Percentiles rank a stretch among this genome's conserved stretches.
phyloP scores from a whole-genome alignment of 495 filamentous ascomycete species.

The Xylaria venustula region DNA sequence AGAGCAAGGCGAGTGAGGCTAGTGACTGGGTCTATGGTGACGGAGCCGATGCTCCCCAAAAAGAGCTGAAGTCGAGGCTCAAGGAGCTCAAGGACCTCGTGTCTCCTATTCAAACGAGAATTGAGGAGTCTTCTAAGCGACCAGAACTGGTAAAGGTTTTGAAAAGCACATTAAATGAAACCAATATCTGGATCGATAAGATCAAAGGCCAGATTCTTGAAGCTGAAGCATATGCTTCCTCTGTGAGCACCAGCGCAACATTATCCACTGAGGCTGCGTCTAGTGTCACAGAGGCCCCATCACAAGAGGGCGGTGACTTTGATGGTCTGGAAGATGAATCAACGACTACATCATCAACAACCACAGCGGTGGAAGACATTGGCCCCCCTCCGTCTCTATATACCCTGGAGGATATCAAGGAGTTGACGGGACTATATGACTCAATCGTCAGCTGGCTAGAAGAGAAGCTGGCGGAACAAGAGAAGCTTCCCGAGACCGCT shows the following conservation, averaged over 20 bases:
- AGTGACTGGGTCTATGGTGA: conserved; percentile 92
- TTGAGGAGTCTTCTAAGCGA: conserved; percentile 63
- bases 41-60: conserved; percentile 69
- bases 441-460: conserved; percentile 63
- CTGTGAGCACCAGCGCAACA: conserved; percentile 39
- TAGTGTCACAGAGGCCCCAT: conserved; percentile 39
- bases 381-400: conserved; percentile 55
- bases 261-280: conserved; percentile 40
- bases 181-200: conserved; percentile 47
- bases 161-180: conserved; percentile 59
- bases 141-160: conserved; percentile 64
- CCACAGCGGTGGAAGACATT: conserved; percentile 36
- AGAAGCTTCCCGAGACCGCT: conserved; percentile 63
- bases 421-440: conserved; percentile 48
- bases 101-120: conserved; percentile 64
- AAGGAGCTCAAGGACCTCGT: conserved; percentile 70
- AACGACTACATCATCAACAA: conserved; percentile 38
- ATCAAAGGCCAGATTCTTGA: conserved; percentile 51
- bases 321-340: conserved; percentile 63
- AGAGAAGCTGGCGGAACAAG: conserved; percentile 63
- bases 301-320: conserved; percentile 46
- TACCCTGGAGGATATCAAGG: conserved; percentile 59
- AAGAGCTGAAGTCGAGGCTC: conserved; percentile 68
- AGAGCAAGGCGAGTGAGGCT: conserved; percentile 61
- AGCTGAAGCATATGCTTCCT: conserved; percentile 46